These are phyloP conservation scores for Pseudogymnoascus sp. DNA, from an alignment of 2,329 filamentous ascomycete species.

Conservation along the genomic window DNA sequence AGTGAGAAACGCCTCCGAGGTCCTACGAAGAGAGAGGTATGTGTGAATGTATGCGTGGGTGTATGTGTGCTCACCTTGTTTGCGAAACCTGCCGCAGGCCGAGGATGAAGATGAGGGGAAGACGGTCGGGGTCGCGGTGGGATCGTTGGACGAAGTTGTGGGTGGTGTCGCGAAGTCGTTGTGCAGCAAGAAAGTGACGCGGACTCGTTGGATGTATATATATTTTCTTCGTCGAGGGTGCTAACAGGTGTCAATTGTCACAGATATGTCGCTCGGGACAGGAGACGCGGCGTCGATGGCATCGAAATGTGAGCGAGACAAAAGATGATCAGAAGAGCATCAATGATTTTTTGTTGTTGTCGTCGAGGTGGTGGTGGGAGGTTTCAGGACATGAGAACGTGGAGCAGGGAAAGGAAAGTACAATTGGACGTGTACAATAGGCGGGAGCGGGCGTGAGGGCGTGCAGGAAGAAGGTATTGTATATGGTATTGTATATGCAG, in stretches of 20 bases:
- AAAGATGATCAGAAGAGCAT: not conserved
- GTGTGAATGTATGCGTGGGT: not conserved
- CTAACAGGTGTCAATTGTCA: not conserved
- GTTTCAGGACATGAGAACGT: not conserved
- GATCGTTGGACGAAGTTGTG: not conserved
- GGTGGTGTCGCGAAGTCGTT: not conserved
- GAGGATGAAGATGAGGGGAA: not conserved
- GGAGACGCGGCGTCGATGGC: not conserved
- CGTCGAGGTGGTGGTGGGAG: not conserved
- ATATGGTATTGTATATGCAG: not conserved
- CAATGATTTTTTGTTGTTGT: not conserved
- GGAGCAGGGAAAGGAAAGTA: not conserved
- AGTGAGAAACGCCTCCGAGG: not conserved
- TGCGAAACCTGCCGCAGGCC: not conserved
- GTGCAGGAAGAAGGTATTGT: not conserved
- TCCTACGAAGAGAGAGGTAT: not conserved
- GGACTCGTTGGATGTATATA: not conserved
- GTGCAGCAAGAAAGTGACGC: constrained; percentile 3
- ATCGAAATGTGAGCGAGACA: constrained; percentile 1
- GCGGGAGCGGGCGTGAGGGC: not conserved
- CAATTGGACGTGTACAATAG: not conserved
- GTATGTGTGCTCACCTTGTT: not conserved
- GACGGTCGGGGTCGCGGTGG: not conserved
- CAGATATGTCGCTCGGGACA: not conserved
- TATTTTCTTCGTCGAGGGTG: not conserved